Conservation (phyloP, 192 early-diverging fungal genomes). For the Helicostylum pulchrum region DNA sequence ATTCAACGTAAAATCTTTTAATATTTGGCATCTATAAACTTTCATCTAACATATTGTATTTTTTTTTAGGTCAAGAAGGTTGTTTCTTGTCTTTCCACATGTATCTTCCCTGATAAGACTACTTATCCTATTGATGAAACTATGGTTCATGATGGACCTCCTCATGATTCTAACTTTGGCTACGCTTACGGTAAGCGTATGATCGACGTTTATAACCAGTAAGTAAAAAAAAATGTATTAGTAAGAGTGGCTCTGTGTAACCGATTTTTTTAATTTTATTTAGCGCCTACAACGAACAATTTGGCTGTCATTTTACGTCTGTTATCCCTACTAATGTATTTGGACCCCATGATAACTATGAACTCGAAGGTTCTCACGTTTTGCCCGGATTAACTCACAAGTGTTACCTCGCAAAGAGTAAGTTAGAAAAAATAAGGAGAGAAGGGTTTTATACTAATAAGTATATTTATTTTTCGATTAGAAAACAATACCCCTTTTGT, state of each 20-base stretch:
- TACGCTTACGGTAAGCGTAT: slow-evolving; percentile 83
- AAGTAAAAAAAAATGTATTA: slow-evolving; percentile 18
- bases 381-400: slow-evolving; percentile 80
- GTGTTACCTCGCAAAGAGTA: slow-evolving; percentile 77
- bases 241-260: not conserved
- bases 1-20: slow-evolving; percentile 46
- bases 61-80: slow-evolving; percentile 67
- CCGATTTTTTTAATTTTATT: slow-evolving; percentile 1
- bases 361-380: slow-evolving; percentile 76
- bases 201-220: slow-evolving; percentile 81
- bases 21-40: not conserved
- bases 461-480: slow-evolving; percentile 24
- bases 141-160: slow-evolving; percentile 81
- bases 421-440: slow-evolving; percentile 12
- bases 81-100: slow-evolving; percentile 82
- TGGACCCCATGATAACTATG: slow-evolving; percentile 78
- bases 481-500: slow-evolving; percentile 72
- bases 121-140: slow-evolving; percentile 81
- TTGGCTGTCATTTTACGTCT: slow-evolving; percentile 74
- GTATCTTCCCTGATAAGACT: slow-evolving; percentile 83
- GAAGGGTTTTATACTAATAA: not conserved
- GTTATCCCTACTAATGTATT: slow-evolving; percentile 83
- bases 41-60: not conserved
- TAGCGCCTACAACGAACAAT: slow-evolving; percentile 76
- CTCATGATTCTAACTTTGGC: slow-evolving; percentile 78